phyloP scores from a whole-genome alignment of 1,139 yeast genomes.

The Suhomyces wounanorum region DNA sequence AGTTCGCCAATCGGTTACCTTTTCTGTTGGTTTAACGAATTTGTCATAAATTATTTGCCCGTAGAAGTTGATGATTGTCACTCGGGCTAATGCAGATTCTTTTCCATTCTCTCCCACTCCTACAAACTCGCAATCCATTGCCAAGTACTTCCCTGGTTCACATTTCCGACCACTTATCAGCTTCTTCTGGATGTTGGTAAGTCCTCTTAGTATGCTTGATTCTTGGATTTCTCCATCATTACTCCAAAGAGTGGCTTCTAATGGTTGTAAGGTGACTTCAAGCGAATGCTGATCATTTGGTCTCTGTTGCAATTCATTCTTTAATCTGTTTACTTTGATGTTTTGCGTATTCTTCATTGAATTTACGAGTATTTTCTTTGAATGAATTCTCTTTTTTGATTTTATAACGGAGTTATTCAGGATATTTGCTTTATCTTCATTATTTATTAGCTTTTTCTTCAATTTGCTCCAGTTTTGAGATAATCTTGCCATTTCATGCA shows the following conservation, averaged over 20 bases:
- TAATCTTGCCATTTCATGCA: conserved; percentile 4
- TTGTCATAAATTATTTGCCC: conserved; percentile 73
- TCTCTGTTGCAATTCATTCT: background rate
- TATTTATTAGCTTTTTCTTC: conserved; percentile 23
- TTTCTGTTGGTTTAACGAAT: conserved; percentile 72
- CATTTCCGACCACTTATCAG: conserved; percentile 18
- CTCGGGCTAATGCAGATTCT: conserved; percentile 78
- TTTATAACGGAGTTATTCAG: background rate
- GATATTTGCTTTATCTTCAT: background rate
- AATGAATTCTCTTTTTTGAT: background rate
- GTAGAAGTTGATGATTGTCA: conserved; percentile 80
- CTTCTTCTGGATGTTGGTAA: background rate
- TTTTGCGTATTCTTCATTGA: background rate
- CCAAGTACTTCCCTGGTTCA: conserved; percentile 69
- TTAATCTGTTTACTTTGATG: background rate
- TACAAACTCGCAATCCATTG: conserved; percentile 93
- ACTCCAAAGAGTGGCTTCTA: conserved; percentile 34
- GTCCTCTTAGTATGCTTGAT: conserved; percentile 17
- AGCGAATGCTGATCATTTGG: background rate
- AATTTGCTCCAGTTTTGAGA: conserved; percentile 41
- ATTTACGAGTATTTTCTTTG: background rate
- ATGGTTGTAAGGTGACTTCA: conserved; percentile 11
- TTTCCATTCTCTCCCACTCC: conserved; percentile 79
- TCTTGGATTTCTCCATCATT: conserved; percentile 27
- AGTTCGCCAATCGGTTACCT: conserved; percentile 89